Percentiles rank a stretch among this genome's conserved stretches.
Conservation (phyloP, 2,329 filamentous ascomycete genomes). For the Microsporum audouinii region DNA sequence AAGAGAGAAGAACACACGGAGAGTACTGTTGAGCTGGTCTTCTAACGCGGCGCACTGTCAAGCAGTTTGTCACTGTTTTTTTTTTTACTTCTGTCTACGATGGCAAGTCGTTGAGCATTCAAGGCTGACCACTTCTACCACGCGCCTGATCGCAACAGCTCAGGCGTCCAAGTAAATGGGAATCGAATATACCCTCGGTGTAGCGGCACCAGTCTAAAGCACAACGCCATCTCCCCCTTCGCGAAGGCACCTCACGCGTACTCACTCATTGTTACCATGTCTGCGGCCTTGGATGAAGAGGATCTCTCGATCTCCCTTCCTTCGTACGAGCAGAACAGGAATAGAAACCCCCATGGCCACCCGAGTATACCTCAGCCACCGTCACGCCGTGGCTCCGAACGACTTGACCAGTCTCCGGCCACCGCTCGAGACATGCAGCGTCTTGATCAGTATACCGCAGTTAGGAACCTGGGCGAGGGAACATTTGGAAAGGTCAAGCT, state of each 20-base stretch:
- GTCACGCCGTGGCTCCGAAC: slow-evolving; percentile 12
- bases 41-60: too few species aligned
- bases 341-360: slow-evolving; percentile 16
- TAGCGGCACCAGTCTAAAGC: background rate
- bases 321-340: slow-evolving; percentile 11
- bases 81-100: background rate
- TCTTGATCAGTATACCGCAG: slow-evolving; percentile 81
- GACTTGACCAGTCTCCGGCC: slow-evolving; percentile 31
- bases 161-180: background rate
- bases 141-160: background rate
- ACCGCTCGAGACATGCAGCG: slow-evolving; percentile 59
- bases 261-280: slow-evolving; percentile 17
- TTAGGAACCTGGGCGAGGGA: slow-evolving; percentile 85
- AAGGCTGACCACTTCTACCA: background rate
- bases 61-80: background rate
- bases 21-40: background rate
- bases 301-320: slow-evolving; percentile 29
- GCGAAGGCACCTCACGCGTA: background rate
- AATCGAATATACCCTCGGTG: background rate
- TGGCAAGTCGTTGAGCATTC: background rate
- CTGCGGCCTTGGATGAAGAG: slow-evolving; percentile 28
- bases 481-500: slow-evolving; percentile 99
- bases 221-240: background rate
- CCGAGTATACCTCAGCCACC: slow-evolving; percentile 9
- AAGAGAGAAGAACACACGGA: background rate